Evolutionary conservation across 78 protist species (phyloP), one percentile per base, ranked within the genome.

Genomic region (Chrysochromulina tobinii): DNA sequence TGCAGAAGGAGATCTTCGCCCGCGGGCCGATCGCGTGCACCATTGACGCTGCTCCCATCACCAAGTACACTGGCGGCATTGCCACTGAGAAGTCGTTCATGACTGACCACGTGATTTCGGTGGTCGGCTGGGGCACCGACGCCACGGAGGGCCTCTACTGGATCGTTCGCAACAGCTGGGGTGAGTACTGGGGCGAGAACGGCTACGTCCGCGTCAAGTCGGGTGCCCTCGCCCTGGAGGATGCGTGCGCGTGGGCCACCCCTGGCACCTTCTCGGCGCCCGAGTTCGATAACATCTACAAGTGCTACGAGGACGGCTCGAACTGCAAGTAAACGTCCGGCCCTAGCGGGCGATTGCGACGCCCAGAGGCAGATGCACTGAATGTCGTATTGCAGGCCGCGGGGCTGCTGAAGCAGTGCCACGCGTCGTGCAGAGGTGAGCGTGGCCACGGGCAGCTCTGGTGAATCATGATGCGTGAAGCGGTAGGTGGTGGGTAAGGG

Each of bases 1-100:
- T 96, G 98, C 87, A 69, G 96, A 96, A 95, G 21, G 98, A 96
- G 92, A 96, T 96, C 85, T 92, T 4, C 54, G 91, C 92, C 9
- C 81, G 96, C 51, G 96, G 95, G 17, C 95, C 96, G 79, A 96
- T 96, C 75, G 72, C 96, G 25, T 94, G 97, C 87, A 92, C 90
- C 58, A 87, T 96, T 61, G 83, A 25, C 53, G 97, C 95, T 25
- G 61, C 88, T 6, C 88, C 87, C 50, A 87, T 68, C 59, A 73
- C 92, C 6, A 69, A 58, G 51, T 93, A 95, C 94, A 69, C 38
- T 21, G 92, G 93, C 88, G 94, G 92, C 93, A 87, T 77, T 3
- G 91, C 88, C 53, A 54, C 88, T 1, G 55, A 85, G 51, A 68
- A 87, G 27, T 85, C 79, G 66, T 72, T 75, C 81, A 72, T 55